A percentile compares a stretch with the other conserved stretches of the same genome.
phyloP scores from a whole-genome alignment of 1,139 yeast genomes.

The Debaryomyces coudertii region DNA sequence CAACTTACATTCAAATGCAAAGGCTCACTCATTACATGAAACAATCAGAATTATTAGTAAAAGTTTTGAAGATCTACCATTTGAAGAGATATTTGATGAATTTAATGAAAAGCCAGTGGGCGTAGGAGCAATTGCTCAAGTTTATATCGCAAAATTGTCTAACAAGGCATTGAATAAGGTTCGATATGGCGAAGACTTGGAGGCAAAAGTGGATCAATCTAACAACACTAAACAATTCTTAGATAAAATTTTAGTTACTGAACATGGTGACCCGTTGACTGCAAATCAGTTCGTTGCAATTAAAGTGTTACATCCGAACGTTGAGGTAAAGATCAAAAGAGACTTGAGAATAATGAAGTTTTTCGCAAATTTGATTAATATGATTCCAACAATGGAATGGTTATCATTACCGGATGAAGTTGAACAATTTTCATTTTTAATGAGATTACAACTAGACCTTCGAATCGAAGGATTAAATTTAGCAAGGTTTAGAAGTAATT shows the following conservation, averaged over 20 bases:
- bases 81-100: slow-evolving; percentile 82
- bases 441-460: slow-evolving; percentile 86
- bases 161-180: slow-evolving; percentile 43
- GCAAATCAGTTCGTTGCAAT: slow-evolving; percentile 75
- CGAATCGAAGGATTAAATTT: slow-evolving; percentile 87
- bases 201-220: slow-evolving; percentile 15
- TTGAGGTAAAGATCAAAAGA: slow-evolving; percentile 68
- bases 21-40: slow-evolving; percentile 64
- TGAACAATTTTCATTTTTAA: slow-evolving; percentile 78
- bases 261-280: slow-evolving; percentile 37
- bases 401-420: slow-evolving; percentile 93
- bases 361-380: slow-evolving; percentile 70
- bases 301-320: slow-evolving; percentile 89
- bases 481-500: slow-evolving; percentile 66
- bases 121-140: slow-evolving; percentile 98
- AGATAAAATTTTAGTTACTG: slow-evolving; percentile 42
- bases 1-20: slow-evolving; percentile 79
- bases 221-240: slow-evolving; percentile 27
- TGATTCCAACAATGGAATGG: slow-evolving; percentile 97
- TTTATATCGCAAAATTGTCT: slow-evolving; percentile 73
- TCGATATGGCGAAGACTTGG: slow-evolving; percentile 30
- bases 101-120: slow-evolving; percentile 80
- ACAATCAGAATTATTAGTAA: slow-evolving; percentile 62
- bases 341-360: slow-evolving; percentile 83
- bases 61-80: slow-evolving; percentile 61